A percentile compares a stretch with the other conserved stretches of the same genome.
Evolutionary conservation across 768 basidiomycete species (phyloP).

Genomic region (Lentinula raphanica): DNA sequence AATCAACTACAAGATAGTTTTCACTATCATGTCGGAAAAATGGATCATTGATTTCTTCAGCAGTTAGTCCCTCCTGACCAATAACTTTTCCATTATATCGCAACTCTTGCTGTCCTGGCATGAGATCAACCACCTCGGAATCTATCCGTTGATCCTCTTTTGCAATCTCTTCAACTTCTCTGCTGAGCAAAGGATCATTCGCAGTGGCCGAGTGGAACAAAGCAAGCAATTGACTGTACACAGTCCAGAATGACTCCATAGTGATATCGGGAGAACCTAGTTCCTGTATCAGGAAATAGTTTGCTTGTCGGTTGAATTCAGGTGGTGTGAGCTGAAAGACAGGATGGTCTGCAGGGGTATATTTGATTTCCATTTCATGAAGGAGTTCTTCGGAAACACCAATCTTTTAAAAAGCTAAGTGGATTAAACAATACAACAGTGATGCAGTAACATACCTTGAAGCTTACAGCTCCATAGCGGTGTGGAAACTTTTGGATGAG

Average conservation of each 20-base stretch:
- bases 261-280: neutral
- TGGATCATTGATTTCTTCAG: neutral
- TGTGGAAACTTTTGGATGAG: neutral
- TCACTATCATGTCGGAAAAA: neutral
- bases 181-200: neutral
- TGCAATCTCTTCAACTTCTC: neutral
- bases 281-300: neutral
- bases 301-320: conserved; percentile 8
- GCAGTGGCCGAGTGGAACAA: neutral
- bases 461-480: neutral
- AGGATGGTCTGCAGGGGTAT: conserved; percentile 20
- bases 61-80: neutral
- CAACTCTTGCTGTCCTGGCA: neutral
- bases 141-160: neutral
- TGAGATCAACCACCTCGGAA: neutral
- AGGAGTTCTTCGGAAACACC: conserved; percentile 11
- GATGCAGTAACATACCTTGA: neutral
- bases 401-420: conserved; percentile 17
- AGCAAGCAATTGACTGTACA: neutral
- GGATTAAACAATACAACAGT: neutral
- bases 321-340: conserved; percentile 28
- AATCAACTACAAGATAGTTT: neutral
- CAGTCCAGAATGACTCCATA: neutral
- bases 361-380: conserved; percentile 16
- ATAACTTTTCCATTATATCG: neutral